A percentile compares a stretch with the other conserved stretches of the same genome.
Conservation (phyloP, 129 eudicot genomes). For the Flaveria trinervia region DNA sequence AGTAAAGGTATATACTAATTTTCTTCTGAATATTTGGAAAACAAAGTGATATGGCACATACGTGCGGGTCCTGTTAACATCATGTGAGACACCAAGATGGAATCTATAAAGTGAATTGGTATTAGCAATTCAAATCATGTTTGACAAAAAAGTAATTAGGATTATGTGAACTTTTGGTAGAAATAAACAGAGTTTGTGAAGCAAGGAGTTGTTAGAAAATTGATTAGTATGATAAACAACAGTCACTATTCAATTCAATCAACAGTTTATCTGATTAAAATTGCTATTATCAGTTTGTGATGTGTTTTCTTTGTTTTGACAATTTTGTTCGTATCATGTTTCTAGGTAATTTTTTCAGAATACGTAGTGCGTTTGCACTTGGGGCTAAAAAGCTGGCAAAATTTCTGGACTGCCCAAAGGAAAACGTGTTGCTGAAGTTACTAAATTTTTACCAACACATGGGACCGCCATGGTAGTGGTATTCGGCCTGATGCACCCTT, state of each 20-base stretch:
- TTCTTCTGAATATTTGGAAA: neutral
- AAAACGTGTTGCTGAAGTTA: slow-evolving; percentile 56
- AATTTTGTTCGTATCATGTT: slow-evolving; percentile 1
- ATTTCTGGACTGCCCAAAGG: slow-evolving; percentile 76
- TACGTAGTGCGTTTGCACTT: slow-evolving; percentile 79
- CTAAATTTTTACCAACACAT: slow-evolving; percentile 69
- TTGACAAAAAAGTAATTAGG: neutral
- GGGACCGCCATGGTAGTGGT: slow-evolving; percentile 84
- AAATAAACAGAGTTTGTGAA: neutral
- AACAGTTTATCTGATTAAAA: neutral
- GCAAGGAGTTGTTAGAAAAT: neutral
- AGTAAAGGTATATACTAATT: slow-evolving; percentile 65
- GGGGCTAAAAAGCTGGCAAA: slow-evolving; percentile 76
- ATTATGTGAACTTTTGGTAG: neutral
- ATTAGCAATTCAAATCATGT: neutral
- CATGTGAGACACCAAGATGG: neutral
- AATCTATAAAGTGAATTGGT: neutral
- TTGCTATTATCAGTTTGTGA: neutral
- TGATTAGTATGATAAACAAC: neutral
- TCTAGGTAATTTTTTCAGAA: slow-evolving; percentile 74
- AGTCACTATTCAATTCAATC: neutral
- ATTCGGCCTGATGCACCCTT: slow-evolving; percentile 73
- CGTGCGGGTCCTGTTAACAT: neutral
- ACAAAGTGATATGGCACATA: neutral
- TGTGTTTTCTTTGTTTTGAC: neutral